Evolutionary conservation across 2,329 filamentous ascomycete genomes (phyloP), one percentile per base, ranked within the genome.

Genomic region (Penicillium sp.): DNA sequence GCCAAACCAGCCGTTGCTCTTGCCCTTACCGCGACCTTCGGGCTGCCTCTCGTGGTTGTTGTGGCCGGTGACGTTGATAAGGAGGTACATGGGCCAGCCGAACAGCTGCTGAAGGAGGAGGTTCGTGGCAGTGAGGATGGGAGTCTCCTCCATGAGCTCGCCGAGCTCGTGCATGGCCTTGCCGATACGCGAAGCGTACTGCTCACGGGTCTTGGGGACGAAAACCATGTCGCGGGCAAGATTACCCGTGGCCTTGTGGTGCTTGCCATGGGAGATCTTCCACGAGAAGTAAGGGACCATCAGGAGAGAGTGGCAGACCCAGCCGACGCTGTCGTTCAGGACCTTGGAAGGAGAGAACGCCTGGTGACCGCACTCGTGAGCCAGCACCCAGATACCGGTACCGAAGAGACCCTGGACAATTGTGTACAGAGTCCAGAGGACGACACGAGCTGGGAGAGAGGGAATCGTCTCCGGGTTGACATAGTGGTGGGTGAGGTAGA

Each of bases 221-320:
- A 96, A 97, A 56, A 97, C 93, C 93, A 98, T 98, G 75, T 98
- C 93, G 61, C 92, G 89, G 75, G 95, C 90, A 76, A 98, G 85
- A 80, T 98, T 83, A 64, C 91, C 93, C 33, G 93, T 98, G 57
- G 91, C 90, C 82, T 97, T 97, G 87, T 98, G 93, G 79, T 98
- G 93, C 83, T 95, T 95, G 78, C 89, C 88, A 78, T 98, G 93
- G 60, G 90, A 95, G 75, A 97, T 91, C 78, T 98, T 95, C 93
- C 93, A 98, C 69, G 89, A 95, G 78, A 96, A 98, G 78, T 97
- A 98, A 20, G 93, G 93, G 42, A 98, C 92, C 49, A 96, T 79
- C 33, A 96, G 83, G 39, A 83, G 73, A 32, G 91, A 95, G 78
- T 97, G 92, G 62, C 89, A 82, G 69, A 95, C 72, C 88, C 89